phyloP scores from a whole-genome alignment of 192 early-diverging fungal species.

The Coemansia sp. region DNA sequence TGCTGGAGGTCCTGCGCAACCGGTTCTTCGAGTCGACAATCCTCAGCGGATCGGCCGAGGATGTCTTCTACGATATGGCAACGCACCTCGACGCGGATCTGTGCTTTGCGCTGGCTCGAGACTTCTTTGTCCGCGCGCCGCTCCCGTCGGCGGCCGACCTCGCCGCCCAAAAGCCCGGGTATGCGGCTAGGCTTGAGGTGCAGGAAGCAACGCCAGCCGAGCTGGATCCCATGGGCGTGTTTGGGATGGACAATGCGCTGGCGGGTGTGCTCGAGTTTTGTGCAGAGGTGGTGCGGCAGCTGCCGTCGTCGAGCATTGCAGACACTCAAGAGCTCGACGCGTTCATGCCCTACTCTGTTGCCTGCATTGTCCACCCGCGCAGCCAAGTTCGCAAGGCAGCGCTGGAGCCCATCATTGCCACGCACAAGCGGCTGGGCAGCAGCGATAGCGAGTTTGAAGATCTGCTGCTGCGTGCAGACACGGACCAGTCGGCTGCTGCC shows the following conservation, averaged over 20 bases:
- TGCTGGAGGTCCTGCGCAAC: constrained; percentile 44
- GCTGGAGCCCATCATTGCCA: constrained; percentile 27
- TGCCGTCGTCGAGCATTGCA: constrained; percentile 19
- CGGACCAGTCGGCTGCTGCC: constrained; percentile 12
- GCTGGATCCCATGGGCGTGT: constrained; percentile 42
- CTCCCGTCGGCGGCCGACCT: constrained; percentile 13
- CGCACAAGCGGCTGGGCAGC: constrained; percentile 18
- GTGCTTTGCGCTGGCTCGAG: constrained; percentile 40
- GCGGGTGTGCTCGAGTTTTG: constrained; percentile 45
- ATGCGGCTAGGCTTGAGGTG: constrained; percentile 9
- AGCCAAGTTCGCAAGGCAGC: constrained; percentile 49
- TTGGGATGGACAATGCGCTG: constrained; percentile 45
- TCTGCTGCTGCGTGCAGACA: constrained; percentile 22
- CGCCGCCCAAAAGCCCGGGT: constrained; percentile 13
- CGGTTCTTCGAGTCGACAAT: constrained; percentile 45
- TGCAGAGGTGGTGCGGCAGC: constrained; percentile 24
- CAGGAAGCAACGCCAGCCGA: constrained; percentile 9
- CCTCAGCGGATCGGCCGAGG: constrained; percentile 45
- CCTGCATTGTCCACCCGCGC: constrained; percentile 37
- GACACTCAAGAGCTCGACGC: constrained; percentile 18
- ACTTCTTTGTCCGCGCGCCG: constrained; percentile 43
- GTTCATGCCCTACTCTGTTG: constrained; percentile 37
- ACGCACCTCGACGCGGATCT: constrained; percentile 32
- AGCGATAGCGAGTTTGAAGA: constrained; percentile 28
- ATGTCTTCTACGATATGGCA: constrained; percentile 44